Base-by-base conservation (phyloP, 495 filamentous ascomycete genomes). In the Lindgomyces ingoldianus region DNA sequence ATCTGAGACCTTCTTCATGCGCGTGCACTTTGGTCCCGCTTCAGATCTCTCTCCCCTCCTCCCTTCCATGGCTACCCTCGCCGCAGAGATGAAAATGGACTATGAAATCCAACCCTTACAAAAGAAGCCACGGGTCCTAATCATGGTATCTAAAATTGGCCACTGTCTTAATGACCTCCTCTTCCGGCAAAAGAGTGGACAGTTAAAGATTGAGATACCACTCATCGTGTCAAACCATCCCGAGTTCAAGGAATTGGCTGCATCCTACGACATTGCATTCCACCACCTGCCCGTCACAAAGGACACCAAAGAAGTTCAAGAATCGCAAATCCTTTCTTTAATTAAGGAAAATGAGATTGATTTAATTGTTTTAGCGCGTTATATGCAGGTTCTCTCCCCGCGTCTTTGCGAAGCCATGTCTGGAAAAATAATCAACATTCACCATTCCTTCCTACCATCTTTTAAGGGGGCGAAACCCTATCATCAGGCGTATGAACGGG, bases 381-480 rank as follows among this genome's bases (percentile, higher is more conserved):
- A 91, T 76, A 91, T 91, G 88, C 88, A 91, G 76, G 86, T 91
- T n/a, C 79, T 91, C 4, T 87, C 82, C 49, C 86, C 87, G 14
- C 81, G 72, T n/a, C 76, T 91, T 26, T 91, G 87, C 74, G 76
- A 81, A 65, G 87, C 82, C 51, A 89, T 90, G 87, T 84, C 81
- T 50, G 87, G 87, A 10, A 81, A 81, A 54, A 90, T 90, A 75
- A 89, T 91, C 84, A 91, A 91, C 76, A 90, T 91, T 75, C 88
- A 91, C 76, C 88, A 91, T 77, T 84, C 81, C 62, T 91, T 91
- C 83, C 69, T 91, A 80, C 88, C 87, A 2, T 85, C 81, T 29
- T 91, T 91, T 80, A 91, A 90, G 79, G 88, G 88, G 26, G 88
- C 88, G 61, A 89, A 88, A 79, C 88, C 88, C 22, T 91, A 91